A percentile compares a stretch with the other conserved stretches of the same genome.
Conservation (phyloP, 495 filamentous ascomycete species). For the Delitschia confertaspora region DNA sequence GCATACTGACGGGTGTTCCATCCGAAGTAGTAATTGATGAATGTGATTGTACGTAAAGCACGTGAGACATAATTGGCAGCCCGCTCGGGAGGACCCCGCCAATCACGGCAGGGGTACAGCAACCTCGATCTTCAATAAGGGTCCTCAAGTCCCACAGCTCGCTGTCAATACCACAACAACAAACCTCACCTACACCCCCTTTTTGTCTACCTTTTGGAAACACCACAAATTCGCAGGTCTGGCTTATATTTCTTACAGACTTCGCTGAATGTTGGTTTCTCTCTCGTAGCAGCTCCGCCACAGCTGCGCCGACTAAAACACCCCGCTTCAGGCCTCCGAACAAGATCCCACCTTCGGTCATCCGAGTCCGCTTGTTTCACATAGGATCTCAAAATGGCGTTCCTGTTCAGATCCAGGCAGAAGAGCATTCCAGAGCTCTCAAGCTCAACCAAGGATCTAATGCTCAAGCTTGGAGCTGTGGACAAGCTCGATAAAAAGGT, state of each 20-base stretch:
- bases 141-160: too few relatives aligned
- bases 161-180: conserved; percentile 3
- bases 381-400: conserved; percentile 56
- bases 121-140: too few relatives aligned
- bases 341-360: conserved; percentile 7
- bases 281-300: conserved; percentile 13
- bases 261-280: conserved; percentile 15
- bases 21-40: too few relatives aligned
- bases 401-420: conserved; percentile 68
- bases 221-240: not conserved
- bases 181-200: conserved; percentile 7
- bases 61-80: too few relatives aligned
- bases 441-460: conserved; percentile 48
- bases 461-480: conserved; percentile 39
- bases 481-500: conserved; percentile 33
- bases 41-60: too few relatives aligned
- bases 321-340: not conserved
- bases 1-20: too few relatives aligned
- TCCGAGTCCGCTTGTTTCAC: too few relatives aligned
- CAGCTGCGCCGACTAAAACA: conserved; percentile 9
- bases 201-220: conserved; percentile 3
- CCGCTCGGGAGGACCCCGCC: too few relatives aligned
- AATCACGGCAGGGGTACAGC: too few relatives aligned
- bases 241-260: not conserved
- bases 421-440: conserved; percentile 51